Evolutionary conservation across 2,329 filamentous ascomycete species (phyloP).

Genomic region (Akanthomyces uredinophilus): DNA sequence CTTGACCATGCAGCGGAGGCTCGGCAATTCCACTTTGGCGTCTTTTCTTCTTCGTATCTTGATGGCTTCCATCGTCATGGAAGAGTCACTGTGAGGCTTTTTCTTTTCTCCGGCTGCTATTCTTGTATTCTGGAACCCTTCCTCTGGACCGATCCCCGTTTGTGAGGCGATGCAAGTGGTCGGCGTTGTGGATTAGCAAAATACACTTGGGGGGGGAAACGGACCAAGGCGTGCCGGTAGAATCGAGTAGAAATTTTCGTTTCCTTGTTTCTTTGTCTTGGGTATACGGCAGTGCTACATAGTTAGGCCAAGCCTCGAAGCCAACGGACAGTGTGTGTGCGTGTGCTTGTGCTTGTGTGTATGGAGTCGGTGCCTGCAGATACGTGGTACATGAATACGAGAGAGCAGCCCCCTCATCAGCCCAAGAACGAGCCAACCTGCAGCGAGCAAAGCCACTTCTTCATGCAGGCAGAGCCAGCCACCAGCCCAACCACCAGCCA

Average conservation of each 20-base stretch:
- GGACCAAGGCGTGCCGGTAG: background rate
- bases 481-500: conserved; percentile 11
- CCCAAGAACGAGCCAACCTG: background rate
- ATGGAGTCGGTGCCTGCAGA: conserved; percentile 12
- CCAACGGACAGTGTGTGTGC: no score
- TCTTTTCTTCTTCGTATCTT: background rate
- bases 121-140: conserved; percentile 3
- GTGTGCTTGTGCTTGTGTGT: no score
- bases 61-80: background rate
- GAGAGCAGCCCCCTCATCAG: background rate
- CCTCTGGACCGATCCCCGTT: background rate
- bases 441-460: background rate
- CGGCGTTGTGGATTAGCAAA: background rate
- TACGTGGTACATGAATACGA: conserved; percentile 12
- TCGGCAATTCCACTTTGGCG: background rate
- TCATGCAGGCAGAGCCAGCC: background rate
- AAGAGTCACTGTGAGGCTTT: background rate
- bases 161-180: background rate
- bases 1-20: background rate
- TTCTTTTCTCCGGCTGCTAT: background rate
- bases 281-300: background rate
- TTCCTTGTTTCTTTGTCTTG: background rate
- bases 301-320: background rate
- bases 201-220: background rate
- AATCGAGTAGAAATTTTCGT: background rate